Percentiles rank a stretch among this genome's conserved stretches.
phyloP scores from a whole-genome alignment of 805 yeast species.

The Starmerella cellae region DNA sequence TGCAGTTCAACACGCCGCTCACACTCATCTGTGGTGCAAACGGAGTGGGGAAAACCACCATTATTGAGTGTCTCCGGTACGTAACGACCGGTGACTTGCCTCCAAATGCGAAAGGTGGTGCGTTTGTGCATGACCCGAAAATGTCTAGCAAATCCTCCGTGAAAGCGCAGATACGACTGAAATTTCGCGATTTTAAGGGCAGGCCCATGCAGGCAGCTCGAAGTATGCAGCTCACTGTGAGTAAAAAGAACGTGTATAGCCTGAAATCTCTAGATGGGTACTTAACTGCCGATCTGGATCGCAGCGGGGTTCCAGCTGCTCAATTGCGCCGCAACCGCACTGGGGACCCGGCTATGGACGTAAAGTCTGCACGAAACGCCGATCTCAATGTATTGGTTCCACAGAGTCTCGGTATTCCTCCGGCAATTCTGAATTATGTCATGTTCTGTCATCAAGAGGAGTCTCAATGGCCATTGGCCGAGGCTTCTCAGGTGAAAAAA shows the following conservation, averaged over 20 bases:
- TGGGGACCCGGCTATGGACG: neutral
- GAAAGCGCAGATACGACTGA: slow-evolving; percentile 79
- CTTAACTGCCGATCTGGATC: slow-evolving; percentile 25
- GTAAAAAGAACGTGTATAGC: slow-evolving; percentile 46
- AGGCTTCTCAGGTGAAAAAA: slow-evolving; percentile 77
- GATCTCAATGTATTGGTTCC: slow-evolving; percentile 80
- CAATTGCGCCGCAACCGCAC: neutral
- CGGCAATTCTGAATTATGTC: slow-evolving; percentile 78
- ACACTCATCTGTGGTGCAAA: slow-evolving; percentile 91
- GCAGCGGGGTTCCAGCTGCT: slow-evolving; percentile 1
- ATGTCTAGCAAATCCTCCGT: slow-evolving; percentile 53
- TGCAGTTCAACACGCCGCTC: slow-evolving; percentile 78
- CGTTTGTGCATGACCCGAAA: slow-evolving; percentile 87
- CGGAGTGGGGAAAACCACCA: slow-evolving; percentile 94
- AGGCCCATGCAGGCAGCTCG: slow-evolving; percentile 71
- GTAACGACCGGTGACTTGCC: slow-evolving; percentile 94
- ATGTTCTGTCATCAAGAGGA: slow-evolving; percentile 97
- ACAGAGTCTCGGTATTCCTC: slow-evolving; percentile 70
- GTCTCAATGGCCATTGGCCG: slow-evolving; percentile 82
- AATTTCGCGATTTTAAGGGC: slow-evolving; percentile 61
- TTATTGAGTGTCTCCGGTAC: slow-evolving; percentile 85
- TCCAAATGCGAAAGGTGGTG: slow-evolving; percentile 92
- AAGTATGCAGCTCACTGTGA: slow-evolving; percentile 55
- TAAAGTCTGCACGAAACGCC: slow-evolving; percentile 54
- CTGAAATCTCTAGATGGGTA: slow-evolving; percentile 91